Evolutionary conservation across 768 basidiomycete genomes (phyloP), one percentile per base, ranked within the genome.

Genomic region (Mycena latifolia): DNA sequence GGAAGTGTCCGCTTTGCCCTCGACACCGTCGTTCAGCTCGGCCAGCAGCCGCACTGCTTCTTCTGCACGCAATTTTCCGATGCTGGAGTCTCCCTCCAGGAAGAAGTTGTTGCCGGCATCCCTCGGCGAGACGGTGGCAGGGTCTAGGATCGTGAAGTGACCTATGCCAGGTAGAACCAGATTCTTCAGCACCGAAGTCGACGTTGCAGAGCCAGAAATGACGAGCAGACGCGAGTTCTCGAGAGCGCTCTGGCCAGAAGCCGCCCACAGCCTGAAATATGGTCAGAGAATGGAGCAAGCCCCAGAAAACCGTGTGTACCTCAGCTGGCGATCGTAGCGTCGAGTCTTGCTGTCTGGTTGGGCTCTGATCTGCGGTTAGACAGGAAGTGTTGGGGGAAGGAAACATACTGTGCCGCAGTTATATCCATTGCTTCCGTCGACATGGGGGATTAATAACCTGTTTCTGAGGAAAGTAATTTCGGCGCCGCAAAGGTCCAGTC

Each of bases 21-120:
- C 82, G 6, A 98, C 98, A 61, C 89, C 83, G 5, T 94, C 92
- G 77, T 99, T 99, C 48, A 99, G 87, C 77, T 98, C 98, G 5
- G 81, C 74, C 14, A 99, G 84, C 55, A 92, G 83, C 20, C 85
- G 82, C 20, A 93, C 93, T 1, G 91, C 90, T 75, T 98, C 94
- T 54, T 86, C 76, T 0, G 97, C 95, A 35, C 94, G 88, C 59
- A 84, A 84, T 76, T 90, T 91, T 7, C 94, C 95, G 48, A 99
- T 84, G 71, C 91, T 93, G n/a, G 86, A 79, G 5, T 79, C 77
- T 0, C 89, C 92, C 43, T 92, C 87, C 27, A 99, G 83, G 80
- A 99, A 99, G 82, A 99, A 99, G 81, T 99, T 99, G 83, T 95
- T 94, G 0, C 96, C 96, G 0, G 95, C 89, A 72, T 99, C 96